phyloP scores from a whole-genome alignment of 116 monocot species.

The Phalaenopsis hybrid region DNA sequence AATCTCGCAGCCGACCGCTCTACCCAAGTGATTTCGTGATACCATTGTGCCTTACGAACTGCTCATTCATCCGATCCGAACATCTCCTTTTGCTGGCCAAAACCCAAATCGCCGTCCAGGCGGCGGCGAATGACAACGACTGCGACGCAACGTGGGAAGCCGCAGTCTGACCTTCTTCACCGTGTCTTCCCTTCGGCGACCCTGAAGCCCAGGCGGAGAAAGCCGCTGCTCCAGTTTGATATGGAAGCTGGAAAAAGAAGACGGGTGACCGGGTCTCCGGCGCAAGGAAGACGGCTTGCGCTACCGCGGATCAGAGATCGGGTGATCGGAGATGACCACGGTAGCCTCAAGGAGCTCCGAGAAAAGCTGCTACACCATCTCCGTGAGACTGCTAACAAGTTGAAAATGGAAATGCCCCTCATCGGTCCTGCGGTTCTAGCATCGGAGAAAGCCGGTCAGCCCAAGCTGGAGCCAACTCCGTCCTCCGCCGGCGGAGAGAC shows the following conservation, averaged over 20 bases:
- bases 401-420: conserved; percentile 9
- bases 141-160: background rate
- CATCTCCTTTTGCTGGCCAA: background rate
- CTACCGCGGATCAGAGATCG: background rate
- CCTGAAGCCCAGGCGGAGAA: conserved; percentile 15
- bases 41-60: background rate
- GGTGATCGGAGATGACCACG: background rate
- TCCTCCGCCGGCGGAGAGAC: background rate
- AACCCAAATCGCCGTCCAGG: background rate
- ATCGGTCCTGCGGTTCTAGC: background rate
- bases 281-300: background rate
- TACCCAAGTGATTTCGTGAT: background rate
- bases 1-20: background rate
- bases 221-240: conserved; percentile 11
- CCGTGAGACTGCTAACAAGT: conserved; percentile 16
- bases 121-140: background rate
- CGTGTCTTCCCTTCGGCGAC: conserved; percentile 14
- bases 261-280: background rate
- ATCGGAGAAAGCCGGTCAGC: background rate
- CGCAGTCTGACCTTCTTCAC: conserved; percentile 19
- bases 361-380: conserved; percentile 25
- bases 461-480: background rate
- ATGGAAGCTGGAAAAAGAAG: background rate
- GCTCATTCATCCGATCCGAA: background rate
- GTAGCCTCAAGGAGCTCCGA: conserved; percentile 7